Evolutionary conservation across 257 asterid species (phyloP).

Genomic region (Perilla frutescens): DNA sequence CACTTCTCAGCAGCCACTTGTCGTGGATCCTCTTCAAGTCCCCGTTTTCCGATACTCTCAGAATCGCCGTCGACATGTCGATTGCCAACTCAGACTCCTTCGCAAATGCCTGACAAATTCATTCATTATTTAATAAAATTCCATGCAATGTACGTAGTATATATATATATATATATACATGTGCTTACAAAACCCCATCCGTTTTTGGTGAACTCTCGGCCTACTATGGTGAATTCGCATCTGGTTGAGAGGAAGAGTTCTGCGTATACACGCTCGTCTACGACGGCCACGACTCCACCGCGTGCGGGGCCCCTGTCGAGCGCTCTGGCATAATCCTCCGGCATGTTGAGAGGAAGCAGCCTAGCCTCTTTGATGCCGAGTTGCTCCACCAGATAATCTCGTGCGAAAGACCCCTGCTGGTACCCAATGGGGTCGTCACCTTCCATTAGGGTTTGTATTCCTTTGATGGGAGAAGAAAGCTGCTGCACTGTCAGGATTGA

Average conservation of each 20-base stretch:
- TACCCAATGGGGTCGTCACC: conserved; percentile 56
- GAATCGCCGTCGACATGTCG: conserved; percentile 68
- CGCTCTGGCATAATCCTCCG: conserved; percentile 63
- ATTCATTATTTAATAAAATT: too few species aligned
- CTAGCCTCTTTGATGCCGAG: conserved; percentile 59
- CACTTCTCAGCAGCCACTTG: conserved; percentile 58
- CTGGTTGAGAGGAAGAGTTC: conserved; percentile 62
- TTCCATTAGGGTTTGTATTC: conserved; percentile 52
- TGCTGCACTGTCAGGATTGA: conserved; percentile 73
- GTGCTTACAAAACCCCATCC: conserved; percentile 78
- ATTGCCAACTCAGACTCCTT: conserved; percentile 59
- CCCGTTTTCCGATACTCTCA: conserved; percentile 59
- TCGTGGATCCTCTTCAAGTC: conserved; percentile 63
- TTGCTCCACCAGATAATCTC: conserved; percentile 51
- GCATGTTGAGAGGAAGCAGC: conserved; percentile 57
- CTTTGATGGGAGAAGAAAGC: conserved; percentile 61
- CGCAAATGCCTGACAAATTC: conserved; percentile 51
- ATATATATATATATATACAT: too few species aligned
- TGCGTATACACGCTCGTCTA: conserved; percentile 63
- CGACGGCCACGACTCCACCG: conserved; percentile 69
- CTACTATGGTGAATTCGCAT: conserved; percentile 60
- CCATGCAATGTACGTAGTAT: too few species aligned
- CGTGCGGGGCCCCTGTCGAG: conserved; percentile 50
- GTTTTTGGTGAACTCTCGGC: conserved; percentile 61
- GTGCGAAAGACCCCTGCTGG: conserved; percentile 61